phyloP scores from a whole-genome alignment of 2,329 filamentous ascomycete genomes.

The Samsoniella hepiali region DNA sequence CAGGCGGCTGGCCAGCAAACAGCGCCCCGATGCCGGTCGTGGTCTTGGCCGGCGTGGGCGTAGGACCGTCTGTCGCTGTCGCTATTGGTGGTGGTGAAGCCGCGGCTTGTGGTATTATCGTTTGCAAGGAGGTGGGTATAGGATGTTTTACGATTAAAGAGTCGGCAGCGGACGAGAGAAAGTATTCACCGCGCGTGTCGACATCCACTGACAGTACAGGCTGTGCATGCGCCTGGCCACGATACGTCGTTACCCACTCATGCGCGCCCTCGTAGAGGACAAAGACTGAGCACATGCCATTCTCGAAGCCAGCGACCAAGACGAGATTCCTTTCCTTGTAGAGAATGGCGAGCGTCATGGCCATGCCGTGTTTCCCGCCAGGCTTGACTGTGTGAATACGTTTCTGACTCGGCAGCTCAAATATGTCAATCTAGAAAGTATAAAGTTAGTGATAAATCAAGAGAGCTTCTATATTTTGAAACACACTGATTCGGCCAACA shows the following conservation, averaged over 20 bases:
- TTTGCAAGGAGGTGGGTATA: slow-evolving; percentile 42
- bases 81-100: not conserved
- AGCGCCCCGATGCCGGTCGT: slow-evolving; percentile 9
- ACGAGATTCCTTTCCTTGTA: slow-evolving; percentile 50
- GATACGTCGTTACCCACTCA: slow-evolving; percentile 56
- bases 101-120: not conserved
- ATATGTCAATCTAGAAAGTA: slow-evolving; percentile 68
- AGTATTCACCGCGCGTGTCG: slow-evolving; percentile 50
- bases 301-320: slow-evolving; percentile 79
- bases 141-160: slow-evolving; percentile 74
- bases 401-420: slow-evolving; percentile 70
- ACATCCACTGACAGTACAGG: slow-evolving; percentile 74
- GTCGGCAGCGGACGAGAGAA: slow-evolving; percentile 81
- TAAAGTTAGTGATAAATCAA: not conserved
- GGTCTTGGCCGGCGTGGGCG: not conserved
- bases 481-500: slow-evolving; percentile 66
- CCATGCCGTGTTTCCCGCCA: slow-evolving; percentile 67
- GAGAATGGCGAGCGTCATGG: slow-evolving; percentile 74
- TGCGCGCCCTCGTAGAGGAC: slow-evolving; percentile 42
- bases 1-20: not conserved
- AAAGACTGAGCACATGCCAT: slow-evolving; percentile 69
- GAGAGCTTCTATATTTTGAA: not conserved
- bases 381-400: slow-evolving; percentile 59
- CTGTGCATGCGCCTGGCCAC: slow-evolving; percentile 67
- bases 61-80: not conserved